Conservation (phyloP, 108 stramenopile genomes). For the Mediolabrus comicus region DNA sequence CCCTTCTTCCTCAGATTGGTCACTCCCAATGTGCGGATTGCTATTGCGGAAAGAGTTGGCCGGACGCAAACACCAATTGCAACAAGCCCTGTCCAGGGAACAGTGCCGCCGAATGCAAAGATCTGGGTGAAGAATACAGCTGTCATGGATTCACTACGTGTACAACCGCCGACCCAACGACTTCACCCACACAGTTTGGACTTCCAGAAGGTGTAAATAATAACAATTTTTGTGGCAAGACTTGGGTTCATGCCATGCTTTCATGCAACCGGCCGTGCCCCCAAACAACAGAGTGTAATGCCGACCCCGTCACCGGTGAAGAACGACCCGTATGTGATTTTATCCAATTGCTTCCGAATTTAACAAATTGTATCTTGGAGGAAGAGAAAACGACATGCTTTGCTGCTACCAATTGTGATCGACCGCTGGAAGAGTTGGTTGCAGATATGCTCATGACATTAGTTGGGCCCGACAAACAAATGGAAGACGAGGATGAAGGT, state of each 20-base stretch:
- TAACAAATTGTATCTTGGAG: background rate
- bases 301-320: slow-evolving; percentile 1
- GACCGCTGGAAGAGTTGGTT: background rate
- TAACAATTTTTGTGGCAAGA: background rate
- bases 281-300: slow-evolving; percentile 1
- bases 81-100: slow-evolving; percentile 5
- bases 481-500: slow-evolving; percentile 2
- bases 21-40: slow-evolving; percentile 6
- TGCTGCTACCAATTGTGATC: slow-evolving; percentile 23
- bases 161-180: background rate
- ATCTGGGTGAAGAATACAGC: background rate
- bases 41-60: slow-evolving; percentile 31
- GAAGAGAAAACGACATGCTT: background rate
- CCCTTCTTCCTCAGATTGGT: background rate
- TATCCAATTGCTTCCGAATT: background rate
- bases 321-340: background rate
- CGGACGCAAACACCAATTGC: slow-evolving; percentile 22
- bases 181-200: background rate
- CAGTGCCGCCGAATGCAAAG: slow-evolving; percentile 6
- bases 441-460: slow-evolving; percentile 11
- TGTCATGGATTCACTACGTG: background rate
- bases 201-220: background rate
- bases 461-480: slow-evolving; percentile 2
- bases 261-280: slow-evolving; percentile 5
- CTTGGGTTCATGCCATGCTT: slow-evolving; percentile 21